Conservation (phyloP, 352 stramenopile genomes). For the Phytopythium litorale region DNA sequence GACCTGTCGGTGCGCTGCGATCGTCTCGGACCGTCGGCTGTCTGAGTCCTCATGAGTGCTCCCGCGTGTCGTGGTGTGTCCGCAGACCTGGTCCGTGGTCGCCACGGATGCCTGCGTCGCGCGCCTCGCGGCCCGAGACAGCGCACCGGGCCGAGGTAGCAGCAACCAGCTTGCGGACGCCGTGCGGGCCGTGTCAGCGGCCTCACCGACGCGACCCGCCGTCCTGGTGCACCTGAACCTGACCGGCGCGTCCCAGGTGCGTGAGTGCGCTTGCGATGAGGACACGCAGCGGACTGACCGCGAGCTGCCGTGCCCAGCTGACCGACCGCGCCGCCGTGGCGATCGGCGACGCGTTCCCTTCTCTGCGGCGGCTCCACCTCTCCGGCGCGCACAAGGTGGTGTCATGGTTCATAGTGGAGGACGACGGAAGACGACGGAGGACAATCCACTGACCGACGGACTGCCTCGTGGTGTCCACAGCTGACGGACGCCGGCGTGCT, state of each 20-base stretch:
- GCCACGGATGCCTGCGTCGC: slow-evolving; percentile 54
- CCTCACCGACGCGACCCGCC: neutral
- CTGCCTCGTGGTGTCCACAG: slow-evolving; percentile 13
- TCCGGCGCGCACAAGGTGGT: slow-evolving; percentile 1
- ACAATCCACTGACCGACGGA: neutral
- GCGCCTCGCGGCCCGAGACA: slow-evolving; percentile 20
- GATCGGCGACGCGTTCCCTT: neutral
- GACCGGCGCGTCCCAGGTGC: slow-evolving; percentile 34
- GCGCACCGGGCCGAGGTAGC: no score
- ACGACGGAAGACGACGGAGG: no score
- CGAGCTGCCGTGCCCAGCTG: neutral
- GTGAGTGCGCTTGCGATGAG: neutral
- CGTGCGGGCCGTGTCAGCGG: slow-evolving; percentile 1
- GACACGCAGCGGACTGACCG: neutral
- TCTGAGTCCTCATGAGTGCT: neutral
- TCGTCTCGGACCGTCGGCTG: neutral
- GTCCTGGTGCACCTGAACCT: slow-evolving; percentile 41
- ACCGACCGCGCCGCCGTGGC: slow-evolving; percentile 1
- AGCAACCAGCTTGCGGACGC: slow-evolving; percentile 38
- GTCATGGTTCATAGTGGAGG: no score
- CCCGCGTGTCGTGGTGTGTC: neutral
- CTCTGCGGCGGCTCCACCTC: slow-evolving; percentile 1
- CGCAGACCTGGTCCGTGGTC: slow-evolving; percentile 65
- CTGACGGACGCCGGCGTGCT: slow-evolving; percentile 56
- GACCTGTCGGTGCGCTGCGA: slow-evolving; percentile 45